phyloP scores from a whole-genome alignment of 2,329 filamentous ascomycete genomes.

The Botryotinia narcissicola region DNA sequence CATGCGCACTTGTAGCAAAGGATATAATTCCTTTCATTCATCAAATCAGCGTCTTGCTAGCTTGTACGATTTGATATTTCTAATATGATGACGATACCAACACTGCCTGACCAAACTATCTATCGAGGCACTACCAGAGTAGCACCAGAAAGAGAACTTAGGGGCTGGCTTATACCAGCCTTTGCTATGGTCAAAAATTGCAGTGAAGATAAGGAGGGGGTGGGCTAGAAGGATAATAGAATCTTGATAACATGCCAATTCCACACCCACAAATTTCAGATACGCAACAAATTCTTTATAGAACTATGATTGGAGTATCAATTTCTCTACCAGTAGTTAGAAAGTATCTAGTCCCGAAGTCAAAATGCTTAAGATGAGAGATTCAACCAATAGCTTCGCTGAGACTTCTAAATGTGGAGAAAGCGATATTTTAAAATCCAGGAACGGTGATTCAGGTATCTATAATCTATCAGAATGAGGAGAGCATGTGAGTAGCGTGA shows the following conservation, averaged over 20 bases:
- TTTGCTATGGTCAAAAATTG: neutral
- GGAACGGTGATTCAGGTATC: neutral
- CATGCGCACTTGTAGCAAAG: neutral
- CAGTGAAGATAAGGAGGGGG: neutral
- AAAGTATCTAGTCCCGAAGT: neutral
- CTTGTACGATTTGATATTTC: neutral
- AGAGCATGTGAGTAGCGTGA: neutral
- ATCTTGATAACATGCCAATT: neutral
- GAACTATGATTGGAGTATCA: neutral
- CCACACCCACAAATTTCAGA: neutral
- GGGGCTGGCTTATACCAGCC: neutral
- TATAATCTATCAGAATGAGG: neutral
- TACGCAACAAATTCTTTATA: neutral
- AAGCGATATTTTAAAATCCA: neutral
- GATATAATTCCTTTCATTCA: neutral
- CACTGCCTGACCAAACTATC: neutral
- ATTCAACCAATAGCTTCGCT: neutral
- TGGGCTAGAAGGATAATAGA: neutral
- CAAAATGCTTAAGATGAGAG: neutral
- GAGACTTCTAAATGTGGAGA: neutral
- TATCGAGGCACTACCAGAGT: neutral
- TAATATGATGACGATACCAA: neutral
- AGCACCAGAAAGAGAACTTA: neutral
- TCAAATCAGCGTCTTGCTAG: neutral
- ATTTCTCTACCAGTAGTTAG: neutral